Conservation (phyloP, 1,139 yeast genomes). For the Taphrina flavorubra region DNA sequence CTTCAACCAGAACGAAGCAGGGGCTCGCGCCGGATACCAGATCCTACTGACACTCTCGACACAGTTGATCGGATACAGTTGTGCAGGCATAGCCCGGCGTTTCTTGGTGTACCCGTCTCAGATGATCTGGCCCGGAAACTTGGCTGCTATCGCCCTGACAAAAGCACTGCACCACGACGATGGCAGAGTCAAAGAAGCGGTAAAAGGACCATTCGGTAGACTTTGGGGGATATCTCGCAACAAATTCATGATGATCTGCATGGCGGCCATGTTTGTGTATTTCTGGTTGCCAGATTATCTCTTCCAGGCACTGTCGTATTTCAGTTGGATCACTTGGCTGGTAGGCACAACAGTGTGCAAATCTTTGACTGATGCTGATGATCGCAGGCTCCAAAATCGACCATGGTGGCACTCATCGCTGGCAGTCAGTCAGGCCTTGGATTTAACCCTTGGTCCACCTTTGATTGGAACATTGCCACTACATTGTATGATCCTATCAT, state of each 20-base stretch:
- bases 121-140: constrained; percentile 64
- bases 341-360: neutral
- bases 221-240: constrained; percentile 62
- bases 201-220: constrained; percentile 58
- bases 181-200: constrained; percentile 7
- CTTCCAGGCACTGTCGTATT: constrained; percentile 59
- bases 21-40: constrained; percentile 56
- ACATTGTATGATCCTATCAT: constrained; percentile 7
- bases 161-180: constrained; percentile 35
- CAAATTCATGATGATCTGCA: constrained; percentile 56
- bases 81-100: constrained; percentile 65
- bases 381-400: constrained; percentile 56
- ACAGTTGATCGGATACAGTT: constrained; percentile 68
- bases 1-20: constrained; percentile 12
- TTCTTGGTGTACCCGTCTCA: constrained; percentile 66
- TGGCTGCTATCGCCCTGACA: constrained; percentile 30
- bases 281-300: constrained; percentile 65
- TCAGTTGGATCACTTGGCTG: constrained; percentile 54
- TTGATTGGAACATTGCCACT: constrained; percentile 50
- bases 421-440: constrained; percentile 63
- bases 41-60: constrained; percentile 58
- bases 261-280: constrained; percentile 57
- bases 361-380: neutral
- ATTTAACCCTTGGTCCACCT: constrained; percentile 55
- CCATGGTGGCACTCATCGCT: constrained; percentile 61